Evolutionary conservation across 345 rosid species (phyloP), one percentile per base, ranked within the genome.

Genomic region (Eucalyptus tenuipes): DNA sequence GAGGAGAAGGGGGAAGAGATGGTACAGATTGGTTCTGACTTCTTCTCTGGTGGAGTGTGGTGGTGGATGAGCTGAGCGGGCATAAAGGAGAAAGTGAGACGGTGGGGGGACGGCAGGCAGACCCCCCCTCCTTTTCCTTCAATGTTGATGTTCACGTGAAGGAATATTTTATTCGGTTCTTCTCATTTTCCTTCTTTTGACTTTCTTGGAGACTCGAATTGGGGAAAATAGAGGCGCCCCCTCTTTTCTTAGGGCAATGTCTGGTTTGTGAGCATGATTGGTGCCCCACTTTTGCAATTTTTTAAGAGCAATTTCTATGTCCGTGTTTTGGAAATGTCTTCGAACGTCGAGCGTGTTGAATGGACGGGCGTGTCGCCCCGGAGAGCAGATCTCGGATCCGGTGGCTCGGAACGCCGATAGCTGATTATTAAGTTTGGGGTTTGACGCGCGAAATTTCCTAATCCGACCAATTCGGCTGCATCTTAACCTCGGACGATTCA

Each of bases 401-500:
- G 27, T 15, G 8, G 82, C 12, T 8, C 14, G 22, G 81, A 40
- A 42, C 0, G 8, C 8, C 47, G 0, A 24, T 7, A 2, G 84
- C 29, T 22, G 29, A 40, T 75, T 5, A 3, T 0, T 20, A 20
- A 24, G 42, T 75, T 40, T 20, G 3, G 29, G 22, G 29, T 22
- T 7, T 3, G 29, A 40, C 0, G 25, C 3, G 7, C 1, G 7
- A 22, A 22, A 40, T 25, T 40, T 6, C 42, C 42, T 22, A 0
- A 22, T 20, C 24, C 4, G 1, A 20, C 45, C 7, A 18, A 37
- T 71, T 2, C 3, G 3, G 2, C 3, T 3, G 4, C 81, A 10
- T 71, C 13, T 37, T 17, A 37, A 37, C 4, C 81, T 37, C 45
- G 8, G 20, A 71, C 10, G 27, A 18, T 71, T 12, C 7, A 3